Evolutionary conservation across 176 grass and related monocot species (phyloP), one percentile per base, ranked within the genome.

Genomic region (Bothriochloa decipiens): DNA sequence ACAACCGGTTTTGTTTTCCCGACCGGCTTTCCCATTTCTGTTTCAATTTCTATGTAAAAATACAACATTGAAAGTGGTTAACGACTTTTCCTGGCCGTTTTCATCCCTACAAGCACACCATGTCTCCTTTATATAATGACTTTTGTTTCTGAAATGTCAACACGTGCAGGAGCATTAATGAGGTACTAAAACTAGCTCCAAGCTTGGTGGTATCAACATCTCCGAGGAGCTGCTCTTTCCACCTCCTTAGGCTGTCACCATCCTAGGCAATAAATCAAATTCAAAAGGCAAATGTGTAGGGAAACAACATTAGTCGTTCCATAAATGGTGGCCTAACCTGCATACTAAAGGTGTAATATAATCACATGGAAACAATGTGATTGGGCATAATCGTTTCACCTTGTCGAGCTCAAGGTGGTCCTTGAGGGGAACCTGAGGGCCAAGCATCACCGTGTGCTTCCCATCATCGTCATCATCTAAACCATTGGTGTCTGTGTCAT

Each of bases 181-280:
- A 79, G 25, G 73, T 47, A 72, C 52, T 62, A 85, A 39, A 64
- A 26, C 60, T 78, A 92, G 88, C 92, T 94, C 92, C 92, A 67
- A 93, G 86, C 76, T 83, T 81, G 61, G 78, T 72, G n/a, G 85
- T 72, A 86, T 94, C 86, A 36, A 89, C 60, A 23, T 69, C 82
- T 35, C 89, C 86, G 15, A 94, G 92, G 41, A 94, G 89, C 64
- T 88, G 80, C 67, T 91, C 86, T 84, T 94, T 94, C 92, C 89
- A 94, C 81, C 89, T 94, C 72, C 84, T 91, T 41, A 94, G 79
- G 89, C 92, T 94, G 43, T 87, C 84, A 64, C 91, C 89, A 79
- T 91, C 89, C 86, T 86, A 58, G 7, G 20, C 10, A 27, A 79
- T 17, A 46, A 27, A 79, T 64, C 13, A 29, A 23, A 79, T 40